Base-by-base conservation (phyloP, 345 rosid genomes). In the Passiflora organensis region DNA sequence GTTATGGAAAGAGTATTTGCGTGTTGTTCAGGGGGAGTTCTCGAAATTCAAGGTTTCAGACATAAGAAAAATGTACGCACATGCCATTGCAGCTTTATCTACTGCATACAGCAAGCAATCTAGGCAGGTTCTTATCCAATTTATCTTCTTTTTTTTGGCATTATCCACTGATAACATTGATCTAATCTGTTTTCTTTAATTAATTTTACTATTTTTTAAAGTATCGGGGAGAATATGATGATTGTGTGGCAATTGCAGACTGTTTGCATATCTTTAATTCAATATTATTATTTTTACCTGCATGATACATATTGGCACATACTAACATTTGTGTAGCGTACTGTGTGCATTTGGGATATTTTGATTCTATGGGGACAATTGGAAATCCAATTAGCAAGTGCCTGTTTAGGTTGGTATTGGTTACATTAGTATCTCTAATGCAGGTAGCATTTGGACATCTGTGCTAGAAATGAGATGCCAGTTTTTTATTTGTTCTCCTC, bases 31-130 rank as follows among this genome's bases (percentile, higher is more conserved):
- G 69, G 96, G 89, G 68, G 94, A 86, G 54, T 93, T 93, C 67
- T 86, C 99, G 49, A 86, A 89, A 62, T 93, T 93, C 66, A 89
- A 89, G 80, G 96, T 89, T 69, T 81, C 94, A 49, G 85, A 89
- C 15, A 55, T 86, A 82, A 82, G 95, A 72, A 93, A 81, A 71
- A 80, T 86, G 81, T 93, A 89, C 70, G 81, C 87, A 44, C 85
- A 93, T 73, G 91, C 96, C 6, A 72, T 93, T 59, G 89, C 82
- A 76, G 95, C 99, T 62, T 74, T 93, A 61, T 81, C 84, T 67
- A 62, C 87, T 57, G 77, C 91, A 47, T 73, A 82, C 85, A 76
- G 67, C 82, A 81, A 76, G 95, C 96, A 81, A 78, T 76, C 71
- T 84, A 89, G 95, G 95, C 96, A 91, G 99, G 99, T 86, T 82